Conservation (phyloP, 371 early-diverging fungal species). For the Circinella umbellata region DNA sequence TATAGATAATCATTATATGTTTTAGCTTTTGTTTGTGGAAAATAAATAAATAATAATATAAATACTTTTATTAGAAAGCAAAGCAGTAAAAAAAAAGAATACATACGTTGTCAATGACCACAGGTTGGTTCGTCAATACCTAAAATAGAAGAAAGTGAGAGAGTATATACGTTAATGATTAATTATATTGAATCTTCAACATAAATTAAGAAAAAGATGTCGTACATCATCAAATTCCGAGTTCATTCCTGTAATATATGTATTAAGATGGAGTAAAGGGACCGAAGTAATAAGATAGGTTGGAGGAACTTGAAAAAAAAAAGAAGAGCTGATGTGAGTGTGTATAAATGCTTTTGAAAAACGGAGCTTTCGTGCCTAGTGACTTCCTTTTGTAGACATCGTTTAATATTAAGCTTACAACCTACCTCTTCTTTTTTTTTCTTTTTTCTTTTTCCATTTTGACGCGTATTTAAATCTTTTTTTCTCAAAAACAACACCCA, state of each 20-base stretch:
- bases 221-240: constrained; percentile 59
- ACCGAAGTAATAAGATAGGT: not conserved
- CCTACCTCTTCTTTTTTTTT: not conserved
- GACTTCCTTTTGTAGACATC: not conserved
- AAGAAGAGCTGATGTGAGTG: too few relatives aligned
- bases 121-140: constrained; percentile 93
- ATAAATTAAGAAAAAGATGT: constrained; percentile 8
- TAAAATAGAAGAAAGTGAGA: constrained; percentile 17
- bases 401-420: not conserved
- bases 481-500: not conserved
- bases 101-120: constrained; percentile 76
- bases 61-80: too few relatives aligned
- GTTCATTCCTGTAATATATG: constrained; percentile 29
- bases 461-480: not conserved
- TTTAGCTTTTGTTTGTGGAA: too few relatives aligned
- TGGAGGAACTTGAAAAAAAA: too few relatives aligned
- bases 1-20: too few relatives aligned
- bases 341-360: too few relatives aligned
- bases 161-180: not conserved
- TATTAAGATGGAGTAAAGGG: constrained; percentile 1
- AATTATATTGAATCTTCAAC: not conserved
- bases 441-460: not conserved
- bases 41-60: too few relatives aligned
- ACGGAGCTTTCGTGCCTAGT: too few relatives aligned
- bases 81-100: not conserved